Evolutionary conservation across 202 grass and related monocot species (phyloP), one percentile per base, ranked within the genome.

Genomic region (Brachypodium distachyon): DNA sequence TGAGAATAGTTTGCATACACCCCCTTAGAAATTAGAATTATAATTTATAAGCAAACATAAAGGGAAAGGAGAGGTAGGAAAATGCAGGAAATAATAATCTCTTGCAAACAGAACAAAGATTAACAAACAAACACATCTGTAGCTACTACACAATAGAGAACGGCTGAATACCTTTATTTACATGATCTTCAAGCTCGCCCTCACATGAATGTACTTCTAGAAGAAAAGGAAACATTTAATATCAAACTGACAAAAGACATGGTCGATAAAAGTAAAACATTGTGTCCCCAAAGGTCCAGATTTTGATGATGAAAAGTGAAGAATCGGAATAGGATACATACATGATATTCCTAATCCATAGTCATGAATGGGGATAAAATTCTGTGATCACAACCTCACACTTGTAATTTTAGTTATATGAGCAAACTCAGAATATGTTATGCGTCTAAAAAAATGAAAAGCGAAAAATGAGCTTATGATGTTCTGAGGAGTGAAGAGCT

Each of bases 141-240:
- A 66, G 6, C 17, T 43, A 32, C 14, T 28, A 37, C 54, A 62
- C 74, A 54, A 61, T 9, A 61, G 28, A 70, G 16, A 70, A 64
- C 55, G 50, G 18, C 1, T n/a, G 12, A 79, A 47, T 85, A 93
- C 91, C 91, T 67, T 83, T 88, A 3, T 70, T 61, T 52, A 90
- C 72, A 69, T 85, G 83, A 77, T 74, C 78, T 73, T 81, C 43
- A 63, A 93, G 82, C 19, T 78, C 75, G 36, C 68, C 61, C 57
- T 87, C 84, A 11, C 87, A 90, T 69, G 78, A 82, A 33, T 42
- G 48, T 53, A 93, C 91, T 93, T 54, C 23, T 62, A 63, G 3
- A 53, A 62, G 27, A 22, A 77, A 53, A 60, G 44, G 56, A 17
- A n/a, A 65, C 6, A 43, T n/a, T 75, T 44, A 42, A 37, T 73